A percentile compares a stretch with the other conserved stretches of the same genome.
These are phyloP conservation scores for Hordeum vulgare DNA, from an alignment of 176 grass and related monocot species.

Conservation along the genomic window MorexV3_pseudomolecules_assembly NC_058522.1:583540541-583541040, in stretches of 20 bases:
- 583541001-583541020: too few species aligned
- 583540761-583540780: not conserved
- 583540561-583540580: slow-evolving; percentile 3
- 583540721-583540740: not conserved
- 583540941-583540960: not conserved
- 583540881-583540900: not conserved
- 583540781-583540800: not conserved
- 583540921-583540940: not conserved
- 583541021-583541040: too few species aligned
- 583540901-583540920: not conserved
- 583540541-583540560: not conserved
- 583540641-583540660: not conserved
- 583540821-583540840: slow-evolving; percentile 8
- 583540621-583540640: not conserved
- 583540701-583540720: not conserved
- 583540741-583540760: not conserved
- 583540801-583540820: not conserved
- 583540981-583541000: too few species aligned
- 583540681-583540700: not conserved
- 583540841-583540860: not conserved
- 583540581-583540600: not conserved
- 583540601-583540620: not conserved
- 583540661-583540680: not conserved
- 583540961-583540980: too few species aligned
- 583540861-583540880: not conserved